These are phyloP conservation scores for Debaryomyces coudertii DNA, from an alignment of 1,139 yeast species.

Conservation along the genomic window DNA sequence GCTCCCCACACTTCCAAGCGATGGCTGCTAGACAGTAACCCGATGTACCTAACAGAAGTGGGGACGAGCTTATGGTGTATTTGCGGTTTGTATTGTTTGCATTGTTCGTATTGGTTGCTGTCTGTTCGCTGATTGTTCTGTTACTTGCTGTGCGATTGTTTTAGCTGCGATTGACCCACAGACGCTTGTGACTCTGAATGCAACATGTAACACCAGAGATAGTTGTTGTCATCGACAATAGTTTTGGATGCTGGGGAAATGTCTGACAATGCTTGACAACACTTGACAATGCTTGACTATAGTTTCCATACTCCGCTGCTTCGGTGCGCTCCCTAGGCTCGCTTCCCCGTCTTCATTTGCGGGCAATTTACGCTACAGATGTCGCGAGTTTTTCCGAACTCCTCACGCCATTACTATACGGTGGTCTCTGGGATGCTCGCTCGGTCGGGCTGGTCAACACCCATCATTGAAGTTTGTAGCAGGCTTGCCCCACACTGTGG, in stretches of 20 bases:
- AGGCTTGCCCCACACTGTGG: too few relatives aligned
- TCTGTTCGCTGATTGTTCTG: too few relatives aligned
- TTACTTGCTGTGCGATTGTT: not conserved
- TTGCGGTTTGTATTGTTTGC: too few relatives aligned
- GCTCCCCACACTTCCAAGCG: too few relatives aligned
- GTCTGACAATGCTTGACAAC: too few relatives aligned
- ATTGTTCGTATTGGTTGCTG: too few relatives aligned
- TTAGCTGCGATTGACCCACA: not conserved
- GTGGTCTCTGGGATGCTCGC: not conserved
- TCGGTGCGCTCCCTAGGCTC: not conserved
- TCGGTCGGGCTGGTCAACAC: too few relatives aligned
- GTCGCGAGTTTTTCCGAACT: conserved; percentile 4
- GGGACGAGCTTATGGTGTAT: too few relatives aligned
- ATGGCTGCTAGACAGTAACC: too few relatives aligned
- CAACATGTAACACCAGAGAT: not conserved
- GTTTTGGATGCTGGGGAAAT: too few relatives aligned
- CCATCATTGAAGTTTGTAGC: too few relatives aligned
- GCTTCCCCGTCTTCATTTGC: not conserved
- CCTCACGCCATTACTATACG: not conserved
- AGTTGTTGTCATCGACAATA: not conserved
- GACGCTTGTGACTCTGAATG: not conserved
- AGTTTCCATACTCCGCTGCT: not conserved
- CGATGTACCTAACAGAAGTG: too few relatives aligned
- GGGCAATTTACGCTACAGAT: not conserved
- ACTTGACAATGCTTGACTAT: not conserved